phyloP scores from a whole-genome alignment of 805 yeast genomes.

The Candida ficus region DNA sequence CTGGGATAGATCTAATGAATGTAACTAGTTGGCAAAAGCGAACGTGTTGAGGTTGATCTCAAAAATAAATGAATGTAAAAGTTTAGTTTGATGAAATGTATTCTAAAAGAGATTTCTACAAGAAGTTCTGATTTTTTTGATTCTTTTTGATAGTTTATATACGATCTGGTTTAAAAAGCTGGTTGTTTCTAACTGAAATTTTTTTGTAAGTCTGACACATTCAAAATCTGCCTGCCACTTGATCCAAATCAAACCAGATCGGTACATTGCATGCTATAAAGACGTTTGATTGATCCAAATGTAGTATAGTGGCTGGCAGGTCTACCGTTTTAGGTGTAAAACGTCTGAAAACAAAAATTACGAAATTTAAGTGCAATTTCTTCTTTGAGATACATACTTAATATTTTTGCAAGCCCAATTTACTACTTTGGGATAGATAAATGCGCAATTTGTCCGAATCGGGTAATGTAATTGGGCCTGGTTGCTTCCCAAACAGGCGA shows the following conservation, averaged over 20 bases:
- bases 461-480: conserved; percentile 1
- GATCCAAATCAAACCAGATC: neutral
- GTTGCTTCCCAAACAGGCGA: neutral
- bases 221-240: conserved; percentile 3
- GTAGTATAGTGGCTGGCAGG: too few species aligned
- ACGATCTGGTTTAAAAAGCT: neutral
- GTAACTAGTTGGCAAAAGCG: neutral
- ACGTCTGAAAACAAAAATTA: too few species aligned
- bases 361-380: too few species aligned
- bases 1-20: neutral
- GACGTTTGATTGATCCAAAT: neutral
- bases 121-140: neutral
- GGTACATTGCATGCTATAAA: too few species aligned
- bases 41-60: neutral
- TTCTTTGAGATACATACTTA: neutral
- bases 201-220: neutral
- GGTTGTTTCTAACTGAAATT: neutral
- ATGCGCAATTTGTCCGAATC: neutral
- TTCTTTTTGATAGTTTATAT: neutral
- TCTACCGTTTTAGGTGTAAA: too few species aligned
- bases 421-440: neutral
- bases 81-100: neutral
- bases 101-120: neutral
- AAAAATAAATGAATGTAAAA: neutral
- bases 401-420: neutral